Conservation (phyloP, 2,329 filamentous ascomycete species). For the Tympanopsis confertula region DNA sequence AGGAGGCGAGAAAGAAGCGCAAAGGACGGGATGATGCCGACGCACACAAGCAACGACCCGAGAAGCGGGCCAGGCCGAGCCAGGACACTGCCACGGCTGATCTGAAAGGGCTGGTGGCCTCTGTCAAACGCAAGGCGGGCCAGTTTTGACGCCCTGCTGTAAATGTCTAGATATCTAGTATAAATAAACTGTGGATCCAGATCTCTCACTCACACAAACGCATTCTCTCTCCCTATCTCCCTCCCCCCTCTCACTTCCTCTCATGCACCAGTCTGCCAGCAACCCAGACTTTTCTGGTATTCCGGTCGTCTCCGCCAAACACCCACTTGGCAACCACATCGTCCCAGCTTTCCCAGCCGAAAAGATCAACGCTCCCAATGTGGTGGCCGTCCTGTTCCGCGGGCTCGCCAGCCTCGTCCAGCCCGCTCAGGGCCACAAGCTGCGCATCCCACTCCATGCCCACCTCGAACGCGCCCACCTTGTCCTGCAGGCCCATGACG, state of each 20-base stretch:
- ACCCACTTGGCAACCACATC: constrained; percentile 89
- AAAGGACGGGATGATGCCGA: background rate
- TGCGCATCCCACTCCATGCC: constrained; percentile 90
- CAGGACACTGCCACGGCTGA: background rate
- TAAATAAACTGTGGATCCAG: no score
- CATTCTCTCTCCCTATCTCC: no score
- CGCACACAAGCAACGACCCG: background rate
- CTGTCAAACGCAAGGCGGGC: background rate
- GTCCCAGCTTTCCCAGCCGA: constrained; percentile 83
- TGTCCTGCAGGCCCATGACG: constrained; percentile 62
- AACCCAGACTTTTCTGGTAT: constrained; percentile 83
- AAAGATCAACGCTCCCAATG: constrained; percentile 62
- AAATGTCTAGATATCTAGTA: no score
- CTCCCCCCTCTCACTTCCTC: constrained; percentile 13
- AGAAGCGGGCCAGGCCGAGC: background rate
- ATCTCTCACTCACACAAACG: no score
- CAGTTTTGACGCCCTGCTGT: no score
- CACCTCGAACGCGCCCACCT: constrained; percentile 69
- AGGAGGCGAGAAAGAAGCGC: background rate
- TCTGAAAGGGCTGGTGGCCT: background rate
- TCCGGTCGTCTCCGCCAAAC: constrained; percentile 84
- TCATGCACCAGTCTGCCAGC: constrained; percentile 69
- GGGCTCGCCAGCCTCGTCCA: constrained; percentile 10
- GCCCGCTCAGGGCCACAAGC: constrained; percentile 52
- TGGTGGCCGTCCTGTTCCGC: constrained; percentile 14